A percentile compares a stretch with the other conserved stretches of the same genome.
Conservation (phyloP, 257 asterid genomes). For the Eustoma russellianum region DNA sequence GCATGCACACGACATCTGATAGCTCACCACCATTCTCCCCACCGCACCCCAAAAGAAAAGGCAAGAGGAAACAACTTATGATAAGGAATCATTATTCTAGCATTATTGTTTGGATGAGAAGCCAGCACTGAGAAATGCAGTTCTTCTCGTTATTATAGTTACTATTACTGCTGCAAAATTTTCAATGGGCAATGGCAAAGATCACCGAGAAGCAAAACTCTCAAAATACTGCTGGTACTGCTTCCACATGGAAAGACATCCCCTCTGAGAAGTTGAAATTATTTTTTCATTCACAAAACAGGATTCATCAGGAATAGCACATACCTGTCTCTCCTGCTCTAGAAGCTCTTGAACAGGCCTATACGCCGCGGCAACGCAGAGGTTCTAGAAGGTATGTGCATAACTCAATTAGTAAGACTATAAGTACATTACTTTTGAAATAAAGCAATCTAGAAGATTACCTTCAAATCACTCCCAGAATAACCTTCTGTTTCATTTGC, state of each 20-base stretch:
- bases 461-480: constrained; percentile 99
- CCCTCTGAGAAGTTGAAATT: no score
- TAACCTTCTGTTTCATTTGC: constrained; percentile 96
- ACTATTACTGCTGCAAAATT: no score
- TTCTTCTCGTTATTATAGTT: no score
- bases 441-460: constrained; percentile 19
- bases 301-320: constrained; percentile 2
- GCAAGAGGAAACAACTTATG: no score
- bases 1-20: no score
- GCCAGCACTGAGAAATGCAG: no score
- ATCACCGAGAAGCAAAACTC: background rate
- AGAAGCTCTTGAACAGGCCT: constrained; percentile 92
- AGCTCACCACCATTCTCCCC: no score
- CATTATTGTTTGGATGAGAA: no score
- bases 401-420: constrained; percentile 1
- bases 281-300: background rate
- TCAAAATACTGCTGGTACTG: background rate
- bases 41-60: no score
- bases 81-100: no score
- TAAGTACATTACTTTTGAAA: background rate
- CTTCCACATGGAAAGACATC: background rate
- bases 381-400: constrained; percentile 68
- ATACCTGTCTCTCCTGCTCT: constrained; percentile 65
- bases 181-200: no score
- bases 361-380: constrained; percentile 90